A percentile compares a stretch with the other conserved stretches of the same genome.
phyloP scores from a whole-genome alignment of 192 early-diverging fungal species.

The Rhizoclosmatium globosum region DNA sequence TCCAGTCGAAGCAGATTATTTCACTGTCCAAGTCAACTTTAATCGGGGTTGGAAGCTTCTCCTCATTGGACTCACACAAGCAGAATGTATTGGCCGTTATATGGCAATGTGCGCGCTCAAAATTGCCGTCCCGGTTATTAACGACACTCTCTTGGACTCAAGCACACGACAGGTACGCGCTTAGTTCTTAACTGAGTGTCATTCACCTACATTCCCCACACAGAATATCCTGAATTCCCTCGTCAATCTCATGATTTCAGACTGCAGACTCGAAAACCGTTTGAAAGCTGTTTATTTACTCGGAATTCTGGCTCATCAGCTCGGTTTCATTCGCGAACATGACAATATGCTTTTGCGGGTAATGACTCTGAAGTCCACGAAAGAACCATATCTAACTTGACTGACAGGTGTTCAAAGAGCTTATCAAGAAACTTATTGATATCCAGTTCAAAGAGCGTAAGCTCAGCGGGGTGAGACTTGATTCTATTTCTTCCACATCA shows the following conservation, averaged over 20 bases:
- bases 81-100: constrained; percentile 61
- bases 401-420: constrained; percentile 55
- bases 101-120: constrained; percentile 59
- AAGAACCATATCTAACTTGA: constrained; percentile 20
- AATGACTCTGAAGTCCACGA: constrained; percentile 7
- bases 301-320: constrained; percentile 53
- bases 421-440: constrained; percentile 53
- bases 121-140: constrained; percentile 57
- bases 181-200: constrained; percentile 1
- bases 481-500: too few species aligned
- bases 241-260: constrained; percentile 56
- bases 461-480: constrained; percentile 9
- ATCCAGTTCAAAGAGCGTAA: constrained; percentile 56
- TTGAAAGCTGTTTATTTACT: constrained; percentile 61
- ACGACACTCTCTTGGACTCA: constrained; percentile 61
- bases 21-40: constrained; percentile 60
- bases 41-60: constrained; percentile 67
- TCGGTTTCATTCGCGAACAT: constrained; percentile 56
- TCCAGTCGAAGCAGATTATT: constrained; percentile 58
- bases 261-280: constrained; percentile 60
- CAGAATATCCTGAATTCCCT: constrained; percentile 51
- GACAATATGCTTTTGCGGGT: constrained; percentile 52
- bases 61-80: constrained; percentile 58
- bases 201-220: not conserved
- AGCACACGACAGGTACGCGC: constrained; percentile 49